A percentile compares a stretch with the other conserved stretches of the same genome.
Evolutionary conservation across 352 stramenopile genomes (phyloP).

Genomic region (Phytophthora syringae): DNA sequence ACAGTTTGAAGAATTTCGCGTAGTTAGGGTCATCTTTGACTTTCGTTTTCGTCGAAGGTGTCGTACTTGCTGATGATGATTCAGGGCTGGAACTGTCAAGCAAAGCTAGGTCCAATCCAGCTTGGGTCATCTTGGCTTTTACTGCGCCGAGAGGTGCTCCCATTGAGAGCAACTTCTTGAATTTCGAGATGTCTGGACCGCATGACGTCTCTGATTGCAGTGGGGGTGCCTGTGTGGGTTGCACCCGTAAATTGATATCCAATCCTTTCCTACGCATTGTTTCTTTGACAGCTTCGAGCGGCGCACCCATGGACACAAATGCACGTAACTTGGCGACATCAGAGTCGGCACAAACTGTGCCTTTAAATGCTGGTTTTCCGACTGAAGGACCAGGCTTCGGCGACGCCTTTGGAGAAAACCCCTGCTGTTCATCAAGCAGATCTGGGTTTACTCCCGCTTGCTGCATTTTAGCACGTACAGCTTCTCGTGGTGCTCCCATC

Average conservation of each 20-base stretch:
- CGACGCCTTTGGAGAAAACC: constrained; percentile 36
- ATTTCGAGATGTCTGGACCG: constrained; percentile 48
- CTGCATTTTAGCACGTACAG: constrained; percentile 80
- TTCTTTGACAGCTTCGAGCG: constrained; percentile 66
- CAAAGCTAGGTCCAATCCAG: constrained; percentile 60
- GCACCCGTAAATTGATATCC: constrained; percentile 49
- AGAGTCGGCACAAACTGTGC: neutral
- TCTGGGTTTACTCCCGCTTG: constrained; percentile 73
- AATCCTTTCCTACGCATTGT: constrained; percentile 77
- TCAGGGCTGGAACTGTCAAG: constrained; percentile 36
- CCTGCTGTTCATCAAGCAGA: constrained; percentile 63
- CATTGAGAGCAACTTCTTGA: constrained; percentile 73
- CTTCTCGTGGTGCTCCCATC: constrained; percentile 84
- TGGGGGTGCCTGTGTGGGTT: constrained; percentile 9
- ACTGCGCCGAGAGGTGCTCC: constrained; percentile 59
- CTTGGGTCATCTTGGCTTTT: constrained; percentile 74
- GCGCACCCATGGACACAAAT: constrained; percentile 83
- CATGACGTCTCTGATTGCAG: constrained; percentile 1
- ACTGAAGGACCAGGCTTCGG: constrained; percentile 6
- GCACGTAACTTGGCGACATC: constrained; percentile 91
- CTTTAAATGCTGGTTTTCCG: neutral
- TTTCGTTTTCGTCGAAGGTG: constrained; percentile 12
- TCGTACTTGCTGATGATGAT: neutral
- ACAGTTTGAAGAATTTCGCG: constrained; percentile 75
- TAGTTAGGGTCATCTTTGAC: constrained; percentile 68